Evolutionary conservation across 2,329 filamentous ascomycete species (phyloP).

Genomic region (Pezicula neosporulosa): DNA sequence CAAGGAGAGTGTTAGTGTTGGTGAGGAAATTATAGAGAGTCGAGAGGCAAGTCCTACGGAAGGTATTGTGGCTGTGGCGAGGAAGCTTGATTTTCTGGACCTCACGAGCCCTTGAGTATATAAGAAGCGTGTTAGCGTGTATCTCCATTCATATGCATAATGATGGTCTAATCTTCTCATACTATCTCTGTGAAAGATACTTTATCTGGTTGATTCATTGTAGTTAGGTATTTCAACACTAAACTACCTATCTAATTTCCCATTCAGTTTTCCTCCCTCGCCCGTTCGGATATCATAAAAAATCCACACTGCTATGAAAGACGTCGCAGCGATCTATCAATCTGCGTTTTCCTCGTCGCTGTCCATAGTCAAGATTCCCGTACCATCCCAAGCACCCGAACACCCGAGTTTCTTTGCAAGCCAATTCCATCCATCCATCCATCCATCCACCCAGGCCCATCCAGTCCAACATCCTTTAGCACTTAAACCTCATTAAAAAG

Average conservation of each 20-base stretch:
- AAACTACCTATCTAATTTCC: background rate
- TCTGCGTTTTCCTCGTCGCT: background rate
- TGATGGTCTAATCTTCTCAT: no score
- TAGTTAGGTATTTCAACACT: background rate
- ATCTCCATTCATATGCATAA: no score
- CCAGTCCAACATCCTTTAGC: background rate
- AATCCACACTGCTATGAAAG: background rate
- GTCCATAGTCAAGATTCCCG: background rate
- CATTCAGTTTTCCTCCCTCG: no score
- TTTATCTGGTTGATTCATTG: no score
- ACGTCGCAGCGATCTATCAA: background rate
- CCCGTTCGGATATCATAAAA: background rate
- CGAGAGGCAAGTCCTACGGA: conserved; percentile 11
- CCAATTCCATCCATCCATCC: background rate
- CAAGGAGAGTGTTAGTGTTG: conserved; percentile 1
- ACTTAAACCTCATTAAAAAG: conserved; percentile 46
- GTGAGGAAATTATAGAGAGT: conserved; percentile 2
- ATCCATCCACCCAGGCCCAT: background rate
- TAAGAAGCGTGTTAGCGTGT: no score
- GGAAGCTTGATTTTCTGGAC: conserved; percentile 29
- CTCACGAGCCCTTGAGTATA: conserved; percentile 21
- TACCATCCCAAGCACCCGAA: background rate
- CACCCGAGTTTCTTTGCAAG: no score
- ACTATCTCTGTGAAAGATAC: no score
- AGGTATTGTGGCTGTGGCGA: conserved; percentile 16